Conservation (phyloP, 1,284 basidiomycete genomes). For the Macrocybe sp. region DNA sequence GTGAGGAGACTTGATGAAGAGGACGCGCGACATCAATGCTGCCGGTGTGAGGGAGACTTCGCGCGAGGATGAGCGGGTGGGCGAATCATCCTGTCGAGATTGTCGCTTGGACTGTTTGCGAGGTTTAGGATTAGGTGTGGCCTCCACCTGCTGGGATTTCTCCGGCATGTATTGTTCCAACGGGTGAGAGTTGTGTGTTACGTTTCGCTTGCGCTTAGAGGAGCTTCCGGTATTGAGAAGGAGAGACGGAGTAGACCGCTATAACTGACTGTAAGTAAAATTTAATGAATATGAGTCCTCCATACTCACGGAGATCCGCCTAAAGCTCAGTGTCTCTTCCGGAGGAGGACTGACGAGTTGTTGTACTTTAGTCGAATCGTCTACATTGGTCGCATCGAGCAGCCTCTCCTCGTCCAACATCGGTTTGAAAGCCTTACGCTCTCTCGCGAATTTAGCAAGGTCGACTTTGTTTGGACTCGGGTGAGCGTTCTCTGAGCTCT, state of each 20-base stretch:
- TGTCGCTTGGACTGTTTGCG: constrained; percentile 45
- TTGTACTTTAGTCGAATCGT: constrained; percentile 14
- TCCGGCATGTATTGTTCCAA: neutral
- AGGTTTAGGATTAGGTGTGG: constrained; percentile 56
- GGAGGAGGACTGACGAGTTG: constrained; percentile 39
- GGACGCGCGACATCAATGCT: constrained; percentile 25
- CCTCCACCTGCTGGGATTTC: constrained; percentile 20
- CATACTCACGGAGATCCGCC: constrained; percentile 13
- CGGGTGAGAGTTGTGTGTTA: constrained; percentile 4
- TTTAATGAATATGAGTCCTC: neutral
- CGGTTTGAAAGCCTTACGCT: constrained; percentile 3
- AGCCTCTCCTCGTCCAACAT: neutral
- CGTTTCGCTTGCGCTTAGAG: constrained; percentile 33
- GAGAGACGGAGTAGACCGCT: constrained; percentile 9
- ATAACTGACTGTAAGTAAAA: no score
- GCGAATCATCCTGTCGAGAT: constrained; percentile 22
- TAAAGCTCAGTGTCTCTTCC: constrained; percentile 29
- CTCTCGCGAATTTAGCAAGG: constrained; percentile 6
- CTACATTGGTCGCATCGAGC: constrained; percentile 5
- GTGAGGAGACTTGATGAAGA: constrained; percentile 38
- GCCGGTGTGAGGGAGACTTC: constrained; percentile 22
- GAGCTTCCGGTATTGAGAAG: neutral
- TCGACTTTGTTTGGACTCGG: constrained; percentile 2
- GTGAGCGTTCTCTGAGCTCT: no score
- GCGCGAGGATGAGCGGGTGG: constrained; percentile 20